Conservation (phyloP, 78 protist genomes). For the Pirum gemmata region DNA sequence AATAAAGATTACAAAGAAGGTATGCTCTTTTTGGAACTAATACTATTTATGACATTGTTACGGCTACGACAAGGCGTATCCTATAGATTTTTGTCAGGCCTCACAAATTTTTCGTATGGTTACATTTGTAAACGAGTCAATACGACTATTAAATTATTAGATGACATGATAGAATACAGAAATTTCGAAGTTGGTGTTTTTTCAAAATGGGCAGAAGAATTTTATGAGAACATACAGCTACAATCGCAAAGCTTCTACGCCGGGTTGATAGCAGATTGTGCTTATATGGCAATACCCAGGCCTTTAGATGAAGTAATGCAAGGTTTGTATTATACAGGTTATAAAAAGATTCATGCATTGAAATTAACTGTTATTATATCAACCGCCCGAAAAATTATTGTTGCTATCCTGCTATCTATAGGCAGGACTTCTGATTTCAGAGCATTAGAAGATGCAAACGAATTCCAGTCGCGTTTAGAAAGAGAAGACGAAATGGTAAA, state of each 20-base stretch:
- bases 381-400: neutral
- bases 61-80: neutral
- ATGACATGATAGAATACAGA: neutral
- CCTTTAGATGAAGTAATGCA: neutral
- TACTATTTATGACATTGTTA: neutral
- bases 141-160: neutral
- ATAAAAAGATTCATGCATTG: neutral
- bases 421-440: neutral
- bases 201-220: neutral
- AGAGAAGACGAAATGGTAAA: neutral
- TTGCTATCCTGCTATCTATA: neutral
- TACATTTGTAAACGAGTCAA: no score
- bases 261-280: neutral
- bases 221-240: neutral
- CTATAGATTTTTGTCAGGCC: neutral
- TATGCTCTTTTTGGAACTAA: neutral
- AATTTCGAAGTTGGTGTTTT: neutral
- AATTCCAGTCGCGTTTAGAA: neutral
- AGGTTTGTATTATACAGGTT: neutral
- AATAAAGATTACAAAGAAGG: neutral
- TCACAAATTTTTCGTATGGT: neutral
- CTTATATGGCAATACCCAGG: neutral
- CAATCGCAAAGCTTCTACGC: neutral
- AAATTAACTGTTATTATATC: neutral
- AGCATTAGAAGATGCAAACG: neutral